Percentiles rank a stretch among this genome's conserved stretches.
These are phyloP conservation scores for Populus pruinosa DNA, from an alignment of 345 rosid genomes.

Conservation along the genomic window DNA sequence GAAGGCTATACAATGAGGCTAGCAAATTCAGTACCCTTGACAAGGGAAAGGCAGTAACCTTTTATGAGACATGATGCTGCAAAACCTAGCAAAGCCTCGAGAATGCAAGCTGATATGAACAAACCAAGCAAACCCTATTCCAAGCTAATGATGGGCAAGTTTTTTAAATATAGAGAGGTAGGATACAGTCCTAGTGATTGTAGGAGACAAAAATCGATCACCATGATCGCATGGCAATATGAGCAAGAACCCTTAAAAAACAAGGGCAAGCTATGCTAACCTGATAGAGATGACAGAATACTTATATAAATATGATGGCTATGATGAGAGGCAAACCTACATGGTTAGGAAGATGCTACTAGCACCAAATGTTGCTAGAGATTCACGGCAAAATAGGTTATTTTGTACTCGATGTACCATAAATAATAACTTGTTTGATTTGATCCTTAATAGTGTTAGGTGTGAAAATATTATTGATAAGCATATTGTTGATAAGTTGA, in stretches of 20 bases:
- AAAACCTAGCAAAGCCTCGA: neutral
- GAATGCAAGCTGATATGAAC: neutral
- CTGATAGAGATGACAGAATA: too few relatives aligned
- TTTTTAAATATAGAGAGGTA: neutral
- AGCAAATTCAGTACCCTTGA: too few relatives aligned
- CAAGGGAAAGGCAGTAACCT: too few relatives aligned
- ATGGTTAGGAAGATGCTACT: too few relatives aligned
- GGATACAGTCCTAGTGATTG: neutral
- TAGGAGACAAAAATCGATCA: neutral
- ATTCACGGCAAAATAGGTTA: neutral
- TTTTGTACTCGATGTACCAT: neutral
- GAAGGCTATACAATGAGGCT: too few relatives aligned
- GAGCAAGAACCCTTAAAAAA: neutral
- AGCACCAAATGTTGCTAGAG: too few relatives aligned
- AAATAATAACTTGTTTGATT: neutral
- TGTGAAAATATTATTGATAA: too few relatives aligned
- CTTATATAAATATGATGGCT: neutral
- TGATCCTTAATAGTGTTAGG: too few relatives aligned
- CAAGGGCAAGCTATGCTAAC: neutral
- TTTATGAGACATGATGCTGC: too few relatives aligned
- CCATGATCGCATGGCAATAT: too few relatives aligned
- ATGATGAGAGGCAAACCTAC: neutral
- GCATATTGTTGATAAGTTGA: too few relatives aligned
- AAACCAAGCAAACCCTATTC: neutral
- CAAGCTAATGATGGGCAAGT: neutral